phyloP scores from a whole-genome alignment of 768 basidiomycete species.

The Leccinum pellstonianum region DNA sequence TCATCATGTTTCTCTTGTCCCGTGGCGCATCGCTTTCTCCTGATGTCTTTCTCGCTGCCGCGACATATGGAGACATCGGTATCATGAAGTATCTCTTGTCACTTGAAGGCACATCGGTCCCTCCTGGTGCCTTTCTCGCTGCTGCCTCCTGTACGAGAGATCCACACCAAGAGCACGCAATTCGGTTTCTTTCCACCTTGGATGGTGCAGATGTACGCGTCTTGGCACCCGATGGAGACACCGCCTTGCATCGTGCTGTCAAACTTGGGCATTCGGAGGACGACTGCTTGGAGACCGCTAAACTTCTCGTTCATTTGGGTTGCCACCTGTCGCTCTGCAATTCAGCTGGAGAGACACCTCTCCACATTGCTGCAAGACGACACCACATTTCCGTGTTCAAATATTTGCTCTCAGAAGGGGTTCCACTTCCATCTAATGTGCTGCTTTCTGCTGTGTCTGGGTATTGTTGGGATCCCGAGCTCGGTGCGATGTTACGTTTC shows the following conservation, averaged over 20 bases:
- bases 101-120: not conserved
- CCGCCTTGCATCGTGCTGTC: not conserved
- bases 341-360: not conserved
- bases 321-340: not conserved
- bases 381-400: not conserved
- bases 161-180: not conserved
- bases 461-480: fast-evolving
- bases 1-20: not conserved
- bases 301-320: not conserved
- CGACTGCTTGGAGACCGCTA: not conserved
- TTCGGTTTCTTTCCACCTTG: not conserved
- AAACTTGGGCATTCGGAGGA: not conserved
- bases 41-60: not conserved
- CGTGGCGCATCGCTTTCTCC: not conserved
- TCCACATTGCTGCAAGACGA: not conserved
- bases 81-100: not conserved
- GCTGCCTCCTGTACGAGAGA: not conserved
- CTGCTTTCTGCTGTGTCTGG: not conserved
- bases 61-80: not conserved
- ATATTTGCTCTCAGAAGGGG: not conserved
- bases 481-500: not conserved
- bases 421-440: not conserved
- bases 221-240: not conserved
- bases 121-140: not conserved
- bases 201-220: not conserved